A percentile compares a stretch with the other conserved stretches of the same genome.
These are phyloP conservation scores for Dothiorella sarmentorum DNA, from an alignment of 2,329 filamentous ascomycete species.

Conservation along the genomic window DNA sequence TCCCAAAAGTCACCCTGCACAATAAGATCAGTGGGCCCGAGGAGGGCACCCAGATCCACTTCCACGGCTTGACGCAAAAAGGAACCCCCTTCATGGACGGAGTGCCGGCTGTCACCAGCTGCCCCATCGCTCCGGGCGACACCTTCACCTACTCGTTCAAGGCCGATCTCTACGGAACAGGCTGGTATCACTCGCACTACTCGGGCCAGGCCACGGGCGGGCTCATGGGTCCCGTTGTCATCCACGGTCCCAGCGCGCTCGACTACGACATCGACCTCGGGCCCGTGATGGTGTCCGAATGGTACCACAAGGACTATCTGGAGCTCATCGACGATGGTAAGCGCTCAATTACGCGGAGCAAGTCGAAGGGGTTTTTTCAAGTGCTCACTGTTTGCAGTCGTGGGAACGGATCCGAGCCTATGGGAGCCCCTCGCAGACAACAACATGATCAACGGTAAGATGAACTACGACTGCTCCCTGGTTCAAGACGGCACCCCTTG, in stretches of 20 bases:
- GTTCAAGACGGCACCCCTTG: constrained; percentile 24
- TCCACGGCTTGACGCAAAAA: constrained; percentile 32
- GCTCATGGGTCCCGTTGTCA: constrained; percentile 27
- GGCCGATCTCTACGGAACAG: constrained; percentile 34
- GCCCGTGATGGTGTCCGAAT: constrained; percentile 24
- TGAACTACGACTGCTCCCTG: constrained; percentile 29
- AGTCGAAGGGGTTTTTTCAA: too few relatives aligned
- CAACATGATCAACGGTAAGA: constrained; percentile 29
- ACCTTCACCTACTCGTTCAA: constrained; percentile 26
- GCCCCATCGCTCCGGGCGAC: constrained; percentile 34
- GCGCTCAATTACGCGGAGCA: not conserved
- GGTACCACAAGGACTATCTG: constrained; percentile 43
- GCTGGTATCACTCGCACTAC: constrained; percentile 27
- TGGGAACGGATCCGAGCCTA: constrained; percentile 16
- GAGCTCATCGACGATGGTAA: not conserved
- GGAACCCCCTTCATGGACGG: constrained; percentile 35
- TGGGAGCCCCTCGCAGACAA: constrained; percentile 24
- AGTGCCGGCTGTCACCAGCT: constrained; percentile 34
- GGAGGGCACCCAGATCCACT: constrained; percentile 35
- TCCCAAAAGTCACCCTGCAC: not conserved
- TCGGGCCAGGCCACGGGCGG: constrained; percentile 29
- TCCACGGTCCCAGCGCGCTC: constrained; percentile 26
- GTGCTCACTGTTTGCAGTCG: not conserved
- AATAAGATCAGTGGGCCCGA: not conserved
- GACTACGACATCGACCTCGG: constrained; percentile 30